Evolutionary conservation across 1,284 basidiomycete genomes (phyloP).

Genomic region (Puccinia coronata): DNA sequence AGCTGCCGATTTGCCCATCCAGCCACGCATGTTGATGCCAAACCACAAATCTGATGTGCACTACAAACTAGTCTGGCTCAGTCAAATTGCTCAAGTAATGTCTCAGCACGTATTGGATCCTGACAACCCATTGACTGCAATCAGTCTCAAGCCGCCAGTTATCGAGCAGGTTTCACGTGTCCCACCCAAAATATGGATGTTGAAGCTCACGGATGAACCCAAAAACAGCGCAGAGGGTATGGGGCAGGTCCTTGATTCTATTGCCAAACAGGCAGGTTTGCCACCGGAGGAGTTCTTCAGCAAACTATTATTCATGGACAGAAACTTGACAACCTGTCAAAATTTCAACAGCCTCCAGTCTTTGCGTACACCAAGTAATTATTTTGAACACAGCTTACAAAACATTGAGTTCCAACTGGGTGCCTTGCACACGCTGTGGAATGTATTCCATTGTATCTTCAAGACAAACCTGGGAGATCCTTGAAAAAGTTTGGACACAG

Average conservation of each 20-base stretch:
- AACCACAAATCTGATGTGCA: neutral
- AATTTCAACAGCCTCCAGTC: constrained; percentile 8
- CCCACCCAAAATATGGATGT: neutral
- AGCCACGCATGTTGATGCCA: neutral
- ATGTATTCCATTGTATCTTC: constrained; percentile 1
- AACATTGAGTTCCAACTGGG: neutral
- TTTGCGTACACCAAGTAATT: neutral
- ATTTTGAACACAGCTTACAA: neutral
- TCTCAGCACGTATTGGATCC: neutral
- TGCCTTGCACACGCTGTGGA: constrained; percentile 25
- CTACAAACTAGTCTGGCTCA: neutral
- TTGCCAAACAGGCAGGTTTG: neutral
- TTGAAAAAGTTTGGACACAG: neutral
- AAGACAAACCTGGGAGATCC: neutral
- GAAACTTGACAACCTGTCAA: neutral
- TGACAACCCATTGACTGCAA: neutral
- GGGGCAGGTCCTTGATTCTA: neutral
- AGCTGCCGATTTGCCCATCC: neutral
- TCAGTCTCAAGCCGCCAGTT: neutral
- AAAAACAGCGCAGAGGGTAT: constrained; percentile 21
- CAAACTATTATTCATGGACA: neutral
- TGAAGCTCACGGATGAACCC: constrained; percentile 10
- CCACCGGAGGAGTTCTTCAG: neutral
- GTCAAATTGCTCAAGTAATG: neutral
- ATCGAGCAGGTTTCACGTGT: neutral